Base-by-base conservation (phyloP, 2,329 filamentous ascomycete species). In the Botrytis tulipae region DNA sequence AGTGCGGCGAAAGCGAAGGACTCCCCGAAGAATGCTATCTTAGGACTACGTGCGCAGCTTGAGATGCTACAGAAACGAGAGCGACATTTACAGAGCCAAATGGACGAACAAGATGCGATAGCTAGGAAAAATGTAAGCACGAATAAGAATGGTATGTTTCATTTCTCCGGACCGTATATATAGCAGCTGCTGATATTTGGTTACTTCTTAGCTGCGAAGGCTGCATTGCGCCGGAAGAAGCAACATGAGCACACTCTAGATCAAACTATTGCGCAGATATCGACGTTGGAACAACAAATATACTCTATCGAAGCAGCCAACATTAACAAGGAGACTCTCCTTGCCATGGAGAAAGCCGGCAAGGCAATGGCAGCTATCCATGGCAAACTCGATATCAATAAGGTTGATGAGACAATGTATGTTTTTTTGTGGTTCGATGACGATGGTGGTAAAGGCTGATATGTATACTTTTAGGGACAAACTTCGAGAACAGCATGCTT, bases 1-100 rank as follows among this genome's bases (percentile, higher is more conserved):
- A 89, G 89, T 80, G 91, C 91, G 79, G 91, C 94, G 85, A 93
- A 94, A 87, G 91, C 91, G 85, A 97, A 97, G 86, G 94, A 98
- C 85, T 92, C 90, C 75, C 94, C 96, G 73, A 99, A 99, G 88
- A 96, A 97, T 86, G 96, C 96, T 78, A 99, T 99, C 80, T 87
- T 99, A 73, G 89, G 89, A 75, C 86, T 99, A 81, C 90, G 96
- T 79, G 89, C 92, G 80, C 95, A 98, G 85, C 88, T 98, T 62
- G 95, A 98, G 79, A 98, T 98, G 95, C 88, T 99, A 81, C 94
- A 97, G 85, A 99, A 99, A 88, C 89, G 95, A 75, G 95, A 98
- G 86, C 93, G 90, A 83, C 94, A 98, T 82, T 84, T 98, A 75
- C 92, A 96, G 83, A 92, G 88, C 76, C 94, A 97, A 86, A 97